Conservation (phyloP, 2,329 filamentous ascomycete species). For the Coccinonectria pachysandricola region DNA sequence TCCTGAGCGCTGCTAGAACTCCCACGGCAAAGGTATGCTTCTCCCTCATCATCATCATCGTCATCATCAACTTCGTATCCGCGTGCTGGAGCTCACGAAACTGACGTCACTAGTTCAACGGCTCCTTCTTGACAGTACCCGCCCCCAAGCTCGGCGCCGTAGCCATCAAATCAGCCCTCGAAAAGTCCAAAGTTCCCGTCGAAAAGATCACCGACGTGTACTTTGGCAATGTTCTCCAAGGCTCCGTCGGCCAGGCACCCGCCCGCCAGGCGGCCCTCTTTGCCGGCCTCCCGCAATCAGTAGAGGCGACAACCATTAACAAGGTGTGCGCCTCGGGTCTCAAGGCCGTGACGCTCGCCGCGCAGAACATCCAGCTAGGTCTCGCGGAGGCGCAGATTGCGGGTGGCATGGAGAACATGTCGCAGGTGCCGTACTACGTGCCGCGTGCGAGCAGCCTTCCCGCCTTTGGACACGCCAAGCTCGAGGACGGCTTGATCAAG, state of each 20-base stretch:
- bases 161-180: slow-evolving; percentile 83
- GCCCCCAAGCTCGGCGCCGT: slow-evolving; percentile 82
- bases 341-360: slow-evolving; percentile 83
- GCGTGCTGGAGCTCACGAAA: slow-evolving; percentile 1
- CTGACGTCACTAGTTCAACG: slow-evolving; percentile 66
- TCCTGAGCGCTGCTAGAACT: slow-evolving; percentile 80
- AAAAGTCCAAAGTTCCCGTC: slow-evolving; percentile 73
- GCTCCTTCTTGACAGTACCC: slow-evolving; percentile 70
- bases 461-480: slow-evolving; percentile 74
- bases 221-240: slow-evolving; percentile 93
- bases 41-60: too few species aligned
- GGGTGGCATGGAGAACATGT: slow-evolving; percentile 98
- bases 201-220: slow-evolving; percentile 85
- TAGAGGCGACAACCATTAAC: slow-evolving; percentile 90
- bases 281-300: slow-evolving; percentile 67
- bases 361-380: slow-evolving; percentile 89
- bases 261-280: slow-evolving; percentile 86
- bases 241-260: slow-evolving; percentile 74
- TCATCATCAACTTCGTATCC: not conserved
- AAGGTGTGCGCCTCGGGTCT: slow-evolving; percentile 96
- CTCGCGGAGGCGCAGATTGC: slow-evolving; percentile 81
- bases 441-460: slow-evolving; percentile 73
- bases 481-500: slow-evolving; percentile 88
- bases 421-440: slow-evolving; percentile 81
- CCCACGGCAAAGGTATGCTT: slow-evolving; percentile 69